These are phyloP conservation scores for Penicillium sclerotigenum DNA, from an alignment of 2,329 filamentous ascomycete genomes.

Conservation along the genomic window DNA sequence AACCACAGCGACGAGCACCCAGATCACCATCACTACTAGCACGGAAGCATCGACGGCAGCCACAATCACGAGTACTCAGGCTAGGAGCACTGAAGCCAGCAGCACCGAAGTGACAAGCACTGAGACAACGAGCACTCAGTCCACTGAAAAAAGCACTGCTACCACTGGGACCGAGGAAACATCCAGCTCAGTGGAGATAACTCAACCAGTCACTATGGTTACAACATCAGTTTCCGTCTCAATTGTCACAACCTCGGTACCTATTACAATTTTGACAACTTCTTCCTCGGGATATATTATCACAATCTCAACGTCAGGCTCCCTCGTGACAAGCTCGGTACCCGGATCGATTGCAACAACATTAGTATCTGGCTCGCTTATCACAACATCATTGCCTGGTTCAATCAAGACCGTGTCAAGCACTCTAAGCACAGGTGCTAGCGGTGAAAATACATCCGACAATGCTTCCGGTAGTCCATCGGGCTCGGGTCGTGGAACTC, in stretches of 20 bases:
- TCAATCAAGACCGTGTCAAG: not conserved
- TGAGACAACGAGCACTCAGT: not conserved
- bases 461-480: not conserved
- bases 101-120: not conserved
- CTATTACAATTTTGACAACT: not conserved
- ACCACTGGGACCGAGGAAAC: not conserved
- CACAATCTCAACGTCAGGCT: not conserved
- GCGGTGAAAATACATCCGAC: not conserved
- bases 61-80: not conserved
- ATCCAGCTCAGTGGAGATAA: not conserved
- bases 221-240: not conserved
- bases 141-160: not conserved
- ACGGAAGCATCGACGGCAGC: not conserved
- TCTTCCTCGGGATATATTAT: not conserved
- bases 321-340: not conserved
- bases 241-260: not conserved
- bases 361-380: not conserved
- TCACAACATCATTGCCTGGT: not conserved
- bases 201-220: not conserved
- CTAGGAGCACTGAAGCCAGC: not conserved
- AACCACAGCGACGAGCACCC: not conserved
- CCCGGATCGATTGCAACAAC: not conserved
- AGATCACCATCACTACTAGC: not conserved
- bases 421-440: not conserved
- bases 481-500: not conserved